Conservation (phyloP, 2,329 filamentous ascomycete species). For the Penicillium sp. region DNA sequence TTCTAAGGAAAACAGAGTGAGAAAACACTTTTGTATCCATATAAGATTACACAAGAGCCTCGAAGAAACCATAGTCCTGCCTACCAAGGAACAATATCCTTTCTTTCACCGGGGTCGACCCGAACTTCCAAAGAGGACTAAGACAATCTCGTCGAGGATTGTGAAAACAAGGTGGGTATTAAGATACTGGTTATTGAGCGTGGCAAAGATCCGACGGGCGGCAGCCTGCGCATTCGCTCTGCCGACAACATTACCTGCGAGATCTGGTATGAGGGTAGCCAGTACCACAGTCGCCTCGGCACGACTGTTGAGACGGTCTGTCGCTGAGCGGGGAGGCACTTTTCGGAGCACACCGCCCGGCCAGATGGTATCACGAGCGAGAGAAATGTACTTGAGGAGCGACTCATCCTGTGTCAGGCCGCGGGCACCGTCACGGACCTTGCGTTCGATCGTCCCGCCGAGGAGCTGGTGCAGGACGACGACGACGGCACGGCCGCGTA, state of each 20-base stretch:
- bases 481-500: slow-evolving; percentile 90
- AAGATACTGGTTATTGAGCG: slow-evolving; percentile 83
- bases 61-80: too few species aligned
- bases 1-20: not conserved
- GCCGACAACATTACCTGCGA: slow-evolving; percentile 91
- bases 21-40: not conserved
- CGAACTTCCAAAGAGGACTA: slow-evolving; percentile 57
- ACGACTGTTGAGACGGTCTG: slow-evolving; percentile 75
- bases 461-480: slow-evolving; percentile 94
- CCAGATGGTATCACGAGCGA: slow-evolving; percentile 79
- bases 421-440: slow-evolving; percentile 81
- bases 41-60: not conserved
- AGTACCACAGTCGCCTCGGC: slow-evolving; percentile 88
- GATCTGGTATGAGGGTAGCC: slow-evolving; percentile 82
- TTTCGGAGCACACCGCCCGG: slow-evolving; percentile 56
- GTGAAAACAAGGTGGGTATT: slow-evolving; percentile 74
- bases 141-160: slow-evolving; percentile 67
- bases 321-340: slow-evolving; percentile 56
- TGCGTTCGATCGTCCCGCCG: slow-evolving; percentile 92
- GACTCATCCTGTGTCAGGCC: slow-evolving; percentile 73
- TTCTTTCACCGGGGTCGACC: slow-evolving; percentile 12
- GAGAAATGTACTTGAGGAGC: slow-evolving; percentile 70
- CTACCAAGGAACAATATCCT: too few species aligned
- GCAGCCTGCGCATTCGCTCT: slow-evolving; percentile 87
- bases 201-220: slow-evolving; percentile 82